phyloP scores from a whole-genome alignment of 805 yeast genomes.

The Nakazawaea pomicola region DNA sequence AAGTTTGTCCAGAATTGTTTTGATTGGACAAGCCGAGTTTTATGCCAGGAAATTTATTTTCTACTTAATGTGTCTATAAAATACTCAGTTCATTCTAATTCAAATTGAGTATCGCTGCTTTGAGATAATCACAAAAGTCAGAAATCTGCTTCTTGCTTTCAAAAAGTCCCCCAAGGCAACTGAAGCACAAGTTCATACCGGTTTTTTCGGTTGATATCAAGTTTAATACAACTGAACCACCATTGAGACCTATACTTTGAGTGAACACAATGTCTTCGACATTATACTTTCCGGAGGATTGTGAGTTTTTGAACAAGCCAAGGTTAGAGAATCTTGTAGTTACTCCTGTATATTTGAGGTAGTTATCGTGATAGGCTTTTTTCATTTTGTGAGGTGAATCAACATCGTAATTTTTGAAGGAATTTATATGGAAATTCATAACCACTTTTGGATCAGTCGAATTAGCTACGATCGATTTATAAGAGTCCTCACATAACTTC shows the following conservation, averaged over 20 bases:
- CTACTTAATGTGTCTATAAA: not conserved
- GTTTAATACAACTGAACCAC: conserved; percentile 5
- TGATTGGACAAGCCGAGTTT: too few species aligned
- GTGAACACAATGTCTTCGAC: conserved; percentile 10
- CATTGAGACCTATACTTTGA: conserved; percentile 10
- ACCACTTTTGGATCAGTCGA: conserved; percentile 1
- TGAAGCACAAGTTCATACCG: conserved; percentile 6
- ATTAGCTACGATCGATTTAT: not conserved
- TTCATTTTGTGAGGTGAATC: conserved; percentile 1
- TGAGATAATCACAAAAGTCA: conserved; percentile 2
- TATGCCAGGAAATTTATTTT: not conserved
- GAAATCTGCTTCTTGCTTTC: not conserved
- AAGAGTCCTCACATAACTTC: conserved; percentile 1
- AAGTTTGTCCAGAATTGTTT: conserved; percentile 49
- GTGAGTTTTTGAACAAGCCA: conserved; percentile 3
- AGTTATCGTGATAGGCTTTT: not conserved
- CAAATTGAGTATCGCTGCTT: not conserved
- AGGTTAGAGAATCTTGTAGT: conserved; percentile 10
- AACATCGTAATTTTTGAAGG: not conserved
- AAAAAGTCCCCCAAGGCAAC: conserved; percentile 1
- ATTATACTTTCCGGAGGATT: not conserved
- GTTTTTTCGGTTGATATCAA: conserved; percentile 4
- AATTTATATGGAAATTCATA: not conserved
- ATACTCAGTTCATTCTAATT: not conserved
- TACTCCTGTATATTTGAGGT: not conserved